Conservation (phyloP, 2,329 filamentous ascomycete genomes). For the Ceratocystis albifundus region DNA sequence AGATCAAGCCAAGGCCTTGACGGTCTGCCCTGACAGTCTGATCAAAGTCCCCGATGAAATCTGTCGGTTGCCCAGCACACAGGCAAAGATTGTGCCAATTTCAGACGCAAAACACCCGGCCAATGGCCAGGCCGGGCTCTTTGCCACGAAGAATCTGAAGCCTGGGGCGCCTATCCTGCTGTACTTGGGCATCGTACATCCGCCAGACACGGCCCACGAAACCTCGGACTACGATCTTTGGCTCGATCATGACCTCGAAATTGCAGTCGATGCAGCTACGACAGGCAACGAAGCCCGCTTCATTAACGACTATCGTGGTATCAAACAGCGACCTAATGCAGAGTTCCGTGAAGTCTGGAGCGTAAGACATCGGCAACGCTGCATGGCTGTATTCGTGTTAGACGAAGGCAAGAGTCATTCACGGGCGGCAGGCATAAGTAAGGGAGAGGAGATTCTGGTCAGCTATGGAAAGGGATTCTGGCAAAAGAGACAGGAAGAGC, state of each 20-base stretch:
- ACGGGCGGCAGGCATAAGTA: constrained; percentile 35
- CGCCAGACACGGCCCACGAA: constrained; percentile 26
- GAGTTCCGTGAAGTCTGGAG: constrained; percentile 52
- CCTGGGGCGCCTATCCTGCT: constrained; percentile 48
- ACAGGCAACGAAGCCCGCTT: constrained; percentile 54
- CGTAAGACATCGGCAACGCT: constrained; percentile 38
- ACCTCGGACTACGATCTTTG: constrained; percentile 53
- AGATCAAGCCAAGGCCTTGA: constrained; percentile 31
- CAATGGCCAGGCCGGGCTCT: constrained; percentile 47
- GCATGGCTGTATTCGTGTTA: constrained; percentile 49
- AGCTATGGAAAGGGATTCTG: constrained; percentile 60
- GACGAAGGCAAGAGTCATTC: constrained; percentile 32
- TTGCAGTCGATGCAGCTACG: constrained; percentile 49
- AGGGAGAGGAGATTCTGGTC: constrained; percentile 53
- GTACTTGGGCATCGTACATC: constrained; percentile 50
- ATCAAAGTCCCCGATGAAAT: constrained; percentile 30
- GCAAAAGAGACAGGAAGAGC: constrained; percentile 26
- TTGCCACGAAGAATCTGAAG: constrained; percentile 42
- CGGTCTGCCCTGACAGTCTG: constrained; percentile 23
- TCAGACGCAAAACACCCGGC: constrained; percentile 43
- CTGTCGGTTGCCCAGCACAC: constrained; percentile 36
- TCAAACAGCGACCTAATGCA: constrained; percentile 43
- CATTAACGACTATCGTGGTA: constrained; percentile 55
- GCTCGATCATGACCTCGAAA: constrained; percentile 44
- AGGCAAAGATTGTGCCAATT: constrained; percentile 46